Evolutionary conservation across 139 green algal genomes (phyloP), one percentile per base, ranked within the genome.

Genomic region (Micromonas commoda): DNA sequence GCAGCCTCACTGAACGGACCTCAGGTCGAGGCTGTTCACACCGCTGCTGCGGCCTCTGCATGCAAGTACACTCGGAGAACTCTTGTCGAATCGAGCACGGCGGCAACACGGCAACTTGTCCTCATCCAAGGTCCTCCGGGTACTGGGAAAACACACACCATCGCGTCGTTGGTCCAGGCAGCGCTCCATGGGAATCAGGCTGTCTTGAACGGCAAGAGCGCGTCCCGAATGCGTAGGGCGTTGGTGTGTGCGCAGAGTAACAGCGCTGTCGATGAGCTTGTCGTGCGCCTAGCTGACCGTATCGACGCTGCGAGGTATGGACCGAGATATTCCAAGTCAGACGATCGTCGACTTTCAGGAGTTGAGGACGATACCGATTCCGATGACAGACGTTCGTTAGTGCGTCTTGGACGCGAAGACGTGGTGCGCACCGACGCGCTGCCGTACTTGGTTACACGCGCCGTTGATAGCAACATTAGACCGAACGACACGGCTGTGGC

Each of bases 61-160:
- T n/a, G n/a, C n/a, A n/a, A n/a, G n/a, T n/a, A n/a, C n/a, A n/a
- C n/a, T n/a, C n/a, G n/a, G n/a, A n/a, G n/a, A n/a, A n/a, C n/a
- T n/a, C n/a, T n/a, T n/a, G n/a, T n/a, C n/a, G n/a, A n/a, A n/a
- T n/a, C n/a, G n/a, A n/a, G n/a, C n/a, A n/a, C n/a, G n/a, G n/a
- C n/a, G n/a, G n/a, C n/a, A n/a, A n/a, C n/a, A n/a, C n/a, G n/a
- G n/a, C n/a, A n/a, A n/a, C n/a, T n/a, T 24, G 61, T 68, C 5
- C 19, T 68, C 4, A 68, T 68, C 19, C 61, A 68, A 21, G 61
- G 61, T 35, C 61, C 61, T 13, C 61, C 61, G 5, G 61, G 61
- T 16, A 68, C 61, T 16, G 61, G 61, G 61, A 68, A 68, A 21
- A 68, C 61, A 26, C 61, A 68, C 61, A 26, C 32, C 19, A 68